Evolutionary conservation across 495 filamentous ascomycete species (phyloP).

Genomic region (Talaromyces wortmannii): DNA sequence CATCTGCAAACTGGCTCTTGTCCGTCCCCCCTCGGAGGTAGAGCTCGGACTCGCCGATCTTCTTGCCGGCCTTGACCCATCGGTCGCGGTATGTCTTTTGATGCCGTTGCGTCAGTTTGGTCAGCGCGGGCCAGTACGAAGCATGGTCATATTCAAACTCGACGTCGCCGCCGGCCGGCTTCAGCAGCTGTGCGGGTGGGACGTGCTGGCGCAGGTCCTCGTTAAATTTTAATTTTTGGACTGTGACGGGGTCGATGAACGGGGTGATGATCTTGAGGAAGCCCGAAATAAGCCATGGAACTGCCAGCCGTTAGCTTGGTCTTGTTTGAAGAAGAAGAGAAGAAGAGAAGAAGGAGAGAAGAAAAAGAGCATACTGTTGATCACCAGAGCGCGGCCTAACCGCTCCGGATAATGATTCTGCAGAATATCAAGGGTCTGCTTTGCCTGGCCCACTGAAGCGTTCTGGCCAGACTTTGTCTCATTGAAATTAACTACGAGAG

Average conservation of each 20-base stretch:
- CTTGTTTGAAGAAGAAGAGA: background rate
- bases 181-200: conserved; percentile 71
- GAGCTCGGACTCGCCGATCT: conserved; percentile 75
- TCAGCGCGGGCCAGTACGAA: conserved; percentile 82
- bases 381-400: conserved; percentile 79
- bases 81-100: conserved; percentile 51
- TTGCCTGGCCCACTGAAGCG: conserved; percentile 66
- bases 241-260: conserved; percentile 90
- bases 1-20: conserved; percentile 24
- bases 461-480: conserved; percentile 69
- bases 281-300: conserved; percentile 78
- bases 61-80: conserved; percentile 73
- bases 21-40: conserved; percentile 63
- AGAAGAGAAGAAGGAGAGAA: conserved; percentile 4
- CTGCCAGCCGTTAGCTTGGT: conserved; percentile 26
- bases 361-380: conserved; percentile 54
- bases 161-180: conserved; percentile 43
- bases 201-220: conserved; percentile 75
- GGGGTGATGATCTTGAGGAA: conserved; percentile 96
- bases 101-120: conserved; percentile 55
- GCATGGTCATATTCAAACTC: conserved; percentile 85
- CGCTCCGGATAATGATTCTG: conserved; percentile 94
- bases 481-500: conserved; percentile 84
- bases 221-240: conserved; percentile 92
- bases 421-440: conserved; percentile 75